These are phyloP conservation scores for Polymyxa betae DNA, from an alignment of 208 protist genomes.

Conservation along the genomic window DNA sequence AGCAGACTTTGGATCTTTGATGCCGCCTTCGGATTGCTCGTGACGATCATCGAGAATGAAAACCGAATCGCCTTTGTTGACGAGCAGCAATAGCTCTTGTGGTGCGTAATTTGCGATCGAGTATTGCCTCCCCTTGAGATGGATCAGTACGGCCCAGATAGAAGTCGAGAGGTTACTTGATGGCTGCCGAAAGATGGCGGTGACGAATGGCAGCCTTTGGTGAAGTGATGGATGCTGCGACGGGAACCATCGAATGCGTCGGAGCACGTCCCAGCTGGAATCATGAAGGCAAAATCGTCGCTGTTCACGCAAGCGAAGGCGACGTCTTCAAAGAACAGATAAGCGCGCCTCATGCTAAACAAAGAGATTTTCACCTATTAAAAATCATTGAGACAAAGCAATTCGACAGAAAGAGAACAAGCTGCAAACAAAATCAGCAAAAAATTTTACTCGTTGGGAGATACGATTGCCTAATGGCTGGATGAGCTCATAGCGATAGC, in stretches of 20 bases:
- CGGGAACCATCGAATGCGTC: background rate
- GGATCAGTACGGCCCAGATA: background rate
- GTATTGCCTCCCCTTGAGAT: too few species aligned
- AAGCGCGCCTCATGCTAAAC: conserved; percentile 32
- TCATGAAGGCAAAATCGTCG: conserved; percentile 21
- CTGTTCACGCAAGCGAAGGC: background rate
- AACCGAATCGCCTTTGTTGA: background rate
- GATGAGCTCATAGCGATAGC: conserved; percentile 17
- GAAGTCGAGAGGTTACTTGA: too few species aligned
- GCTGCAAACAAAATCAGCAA: too few species aligned
- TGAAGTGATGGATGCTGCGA: background rate
- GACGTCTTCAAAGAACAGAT: conserved; percentile 23
- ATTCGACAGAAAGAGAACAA: too few species aligned
- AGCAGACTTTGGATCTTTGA: conserved; percentile 36
- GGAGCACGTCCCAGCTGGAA: background rate
- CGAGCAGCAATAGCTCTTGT: background rate
- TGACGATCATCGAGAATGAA: conserved; percentile 37
- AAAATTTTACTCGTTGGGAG: background rate
- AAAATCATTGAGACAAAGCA: background rate
- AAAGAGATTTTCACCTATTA: background rate
- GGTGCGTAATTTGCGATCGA: too few species aligned
- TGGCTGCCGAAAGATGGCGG: too few species aligned
- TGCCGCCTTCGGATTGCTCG: background rate
- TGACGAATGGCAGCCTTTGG: background rate
- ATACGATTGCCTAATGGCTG: conserved; percentile 8